Base-by-base conservation (phyloP, 176 grass and related monocot species). In the Metroxylon sagu region DNA sequence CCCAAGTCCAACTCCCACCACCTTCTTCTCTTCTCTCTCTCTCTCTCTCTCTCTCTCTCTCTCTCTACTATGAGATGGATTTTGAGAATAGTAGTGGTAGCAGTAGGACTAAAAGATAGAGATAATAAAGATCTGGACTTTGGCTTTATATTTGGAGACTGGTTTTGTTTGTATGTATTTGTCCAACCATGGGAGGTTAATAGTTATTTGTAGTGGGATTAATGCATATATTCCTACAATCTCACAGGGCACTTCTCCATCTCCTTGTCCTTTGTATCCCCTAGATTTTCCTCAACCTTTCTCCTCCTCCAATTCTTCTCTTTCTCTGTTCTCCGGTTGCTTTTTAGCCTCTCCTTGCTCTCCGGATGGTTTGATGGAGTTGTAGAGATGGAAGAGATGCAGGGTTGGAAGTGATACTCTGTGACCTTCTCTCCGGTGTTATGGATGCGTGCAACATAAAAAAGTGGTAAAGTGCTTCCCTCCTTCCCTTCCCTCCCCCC, bases 361-460 rank as follows among this genome's bases (percentile, higher is more conserved):
- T 54, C 54, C 73, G 19, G 10, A 63, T 51, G 61, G 43, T 18
- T 15, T 64, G 35, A 19, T 16, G 21, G 35, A 21, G 5, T 16
- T 1, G 16, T 16, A 12, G 4, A 3, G n/a, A 62, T 19, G 6
- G 10, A 30, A 16, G 19, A 18, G 14, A 14, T 17, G 17, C 18
- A 19, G 19, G 25, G 21, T 39, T 14, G 31, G 61, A 19, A 26
- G 21, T 21, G 26, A 43, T 50, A 49, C 43, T 25, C 61, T 49
- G 60, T 21, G 7, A 49, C 54, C 66, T 26, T 39, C 64, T 76
- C 60, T 88, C 77, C 58, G 62, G 65, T 71, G 48, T 59, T 57
- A 71, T 71, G 61, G 82, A 96, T 88, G 92, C 84, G 87, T 91
- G 92, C 92, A 85, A 73, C 76, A 91, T 97, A 88, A 88, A 97